Base-by-base conservation (phyloP, 805 yeast species). In the Starmerella khaoyaiensis region DNA sequence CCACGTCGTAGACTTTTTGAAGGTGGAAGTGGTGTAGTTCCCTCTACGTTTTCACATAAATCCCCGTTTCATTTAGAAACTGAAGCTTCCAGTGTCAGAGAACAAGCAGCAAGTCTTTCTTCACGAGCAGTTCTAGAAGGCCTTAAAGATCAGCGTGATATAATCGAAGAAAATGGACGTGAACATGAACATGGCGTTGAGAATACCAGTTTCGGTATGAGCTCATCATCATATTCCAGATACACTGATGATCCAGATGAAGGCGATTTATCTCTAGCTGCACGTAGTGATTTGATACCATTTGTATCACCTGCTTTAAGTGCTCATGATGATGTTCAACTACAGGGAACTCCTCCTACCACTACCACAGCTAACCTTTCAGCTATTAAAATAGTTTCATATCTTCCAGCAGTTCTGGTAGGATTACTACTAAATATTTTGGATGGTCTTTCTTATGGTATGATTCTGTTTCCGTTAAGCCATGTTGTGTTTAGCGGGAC, bases 391-490 rank as follows among this genome's bases (percentile, higher is more conserved):
- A n/a, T 39, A 6, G 16, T 39, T 17, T 18, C 35, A 3, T 73
- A 68, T 50, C 36, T 74, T 3, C 97, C 98, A 0, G 77, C 94
- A 0, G 94, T 86, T 4, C 69, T 84, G 27, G 60, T 90, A 28
- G 98, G 98, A 1, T 64, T 83, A 0, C 60, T 90, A 31, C 64
- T 90, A 30, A 90, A 90, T 55, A 78, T 90, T 31, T 67, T 90
- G 33, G 98, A 90, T 57, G 98, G 93, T 0, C 65, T 90, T 33
- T 82, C 94, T 0, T 90, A 90, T 56, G 98, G 98, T 33, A 86
- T 90, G 96, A 90, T 90, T 54, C 74, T 90, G 65, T 90, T 90
- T 61, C 98, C 98, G 0, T 69, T 86, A 24, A 78, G 93, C 26
- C 84, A 78, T 45, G 70, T 84, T 1, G 55, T 78, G 0, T 90